Evolutionary conservation across 768 basidiomycete genomes (phyloP).

Genomic region (Nidularia sp.): DNA sequence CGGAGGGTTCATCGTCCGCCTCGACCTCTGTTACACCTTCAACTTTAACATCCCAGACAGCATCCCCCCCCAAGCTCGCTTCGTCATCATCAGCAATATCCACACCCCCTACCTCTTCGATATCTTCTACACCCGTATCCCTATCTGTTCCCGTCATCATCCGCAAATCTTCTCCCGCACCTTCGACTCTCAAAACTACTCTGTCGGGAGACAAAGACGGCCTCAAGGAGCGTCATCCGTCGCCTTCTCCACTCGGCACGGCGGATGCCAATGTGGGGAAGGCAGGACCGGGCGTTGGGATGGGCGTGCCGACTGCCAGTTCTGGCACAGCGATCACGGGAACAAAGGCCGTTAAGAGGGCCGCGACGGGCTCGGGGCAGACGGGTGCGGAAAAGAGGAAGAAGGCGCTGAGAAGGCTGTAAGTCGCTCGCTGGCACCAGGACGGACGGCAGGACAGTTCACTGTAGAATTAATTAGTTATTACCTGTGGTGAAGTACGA

Average conservation of each 20-base stretch:
- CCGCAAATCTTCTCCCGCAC: slow-evolving; percentile 43
- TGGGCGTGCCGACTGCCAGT: slow-evolving; percentile 26
- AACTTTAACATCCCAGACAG: slow-evolving; percentile 18
- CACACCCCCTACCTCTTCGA: slow-evolving; percentile 9
- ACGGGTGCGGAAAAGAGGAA: slow-evolving; percentile 78
- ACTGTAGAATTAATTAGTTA: too few relatives aligned
- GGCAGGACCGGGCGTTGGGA: slow-evolving; percentile 23
- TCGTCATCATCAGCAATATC: slow-evolving; percentile 14
- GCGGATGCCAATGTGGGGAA: slow-evolving; percentile 66
- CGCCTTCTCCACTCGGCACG: slow-evolving; percentile 66
- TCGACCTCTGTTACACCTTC: too few relatives aligned
- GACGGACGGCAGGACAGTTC: too few relatives aligned
- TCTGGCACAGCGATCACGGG: slow-evolving; percentile 27
- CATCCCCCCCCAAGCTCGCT: slow-evolving; percentile 23
- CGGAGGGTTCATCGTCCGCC: slow-evolving; percentile 16
- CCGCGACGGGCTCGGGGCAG: slow-evolving; percentile 46
- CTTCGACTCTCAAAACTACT: slow-evolving; percentile 35
- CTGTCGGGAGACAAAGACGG: slow-evolving; percentile 36
- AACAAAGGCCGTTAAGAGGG: slow-evolving; percentile 67
- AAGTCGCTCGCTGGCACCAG: too few relatives aligned
- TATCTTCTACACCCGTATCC: slow-evolving; percentile 14
- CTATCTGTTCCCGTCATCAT: slow-evolving; percentile 37
- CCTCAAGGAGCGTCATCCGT: slow-evolving; percentile 58
- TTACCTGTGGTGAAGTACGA: too few relatives aligned
- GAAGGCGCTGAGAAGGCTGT: slow-evolving; percentile 83